A percentile compares a stretch with the other conserved stretches of the same genome.
These are phyloP conservation scores for Dalbergia cochinchinensis DNA, from an alignment of 306 rosid species.

Conservation along the genomic window DNA sequence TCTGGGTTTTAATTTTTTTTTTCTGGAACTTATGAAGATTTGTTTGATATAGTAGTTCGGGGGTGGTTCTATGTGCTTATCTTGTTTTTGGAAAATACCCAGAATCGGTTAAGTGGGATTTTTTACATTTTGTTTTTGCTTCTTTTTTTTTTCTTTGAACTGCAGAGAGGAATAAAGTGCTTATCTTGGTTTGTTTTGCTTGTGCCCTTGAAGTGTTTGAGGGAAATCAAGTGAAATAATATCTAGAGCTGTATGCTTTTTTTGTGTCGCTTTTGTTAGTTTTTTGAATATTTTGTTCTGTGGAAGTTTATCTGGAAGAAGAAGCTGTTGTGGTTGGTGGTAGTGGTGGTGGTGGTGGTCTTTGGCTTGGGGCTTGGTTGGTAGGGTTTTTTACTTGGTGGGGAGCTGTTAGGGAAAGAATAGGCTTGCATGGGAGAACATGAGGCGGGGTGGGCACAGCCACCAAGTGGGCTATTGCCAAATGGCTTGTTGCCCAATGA, in stretches of 20 bases:
- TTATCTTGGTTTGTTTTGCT: slow-evolving; percentile 44
- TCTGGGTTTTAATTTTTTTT: neutral
- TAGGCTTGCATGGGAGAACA: slow-evolving; percentile 94
- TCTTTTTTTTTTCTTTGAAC: neutral
- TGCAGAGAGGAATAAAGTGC: slow-evolving; percentile 29
- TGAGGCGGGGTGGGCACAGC: slow-evolving; percentile 82
- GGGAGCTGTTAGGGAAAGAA: slow-evolving; percentile 49
- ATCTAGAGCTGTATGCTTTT: slow-evolving; percentile 6
- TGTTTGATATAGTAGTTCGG: slow-evolving; percentile 32
- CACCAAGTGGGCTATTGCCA: slow-evolving; percentile 88
- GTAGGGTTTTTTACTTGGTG: slow-evolving; percentile 38
- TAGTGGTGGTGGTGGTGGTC: neutral
- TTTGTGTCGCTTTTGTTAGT: slow-evolving; percentile 35
- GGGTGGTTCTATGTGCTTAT: slow-evolving; percentile 43
- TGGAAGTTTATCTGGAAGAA: slow-evolving; percentile 41
- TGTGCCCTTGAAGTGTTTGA: slow-evolving; percentile 38
- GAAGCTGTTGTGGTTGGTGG: slow-evolving; percentile 37
- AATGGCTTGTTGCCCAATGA: slow-evolving; percentile 92
- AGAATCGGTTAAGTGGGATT: slow-evolving; percentile 36
- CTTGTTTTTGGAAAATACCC: slow-evolving; percentile 35
- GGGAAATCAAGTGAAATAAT: slow-evolving; percentile 28
- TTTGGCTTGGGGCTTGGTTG: slow-evolving; percentile 41
- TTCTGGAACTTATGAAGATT: slow-evolving; percentile 15
- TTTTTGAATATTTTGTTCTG: slow-evolving; percentile 35
- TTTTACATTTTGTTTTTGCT: neutral